Evolutionary conservation across 495 filamentous ascomycete species (phyloP), one percentile per base, ranked within the genome.

Genomic region (Penicillium verhagenii): DNA sequence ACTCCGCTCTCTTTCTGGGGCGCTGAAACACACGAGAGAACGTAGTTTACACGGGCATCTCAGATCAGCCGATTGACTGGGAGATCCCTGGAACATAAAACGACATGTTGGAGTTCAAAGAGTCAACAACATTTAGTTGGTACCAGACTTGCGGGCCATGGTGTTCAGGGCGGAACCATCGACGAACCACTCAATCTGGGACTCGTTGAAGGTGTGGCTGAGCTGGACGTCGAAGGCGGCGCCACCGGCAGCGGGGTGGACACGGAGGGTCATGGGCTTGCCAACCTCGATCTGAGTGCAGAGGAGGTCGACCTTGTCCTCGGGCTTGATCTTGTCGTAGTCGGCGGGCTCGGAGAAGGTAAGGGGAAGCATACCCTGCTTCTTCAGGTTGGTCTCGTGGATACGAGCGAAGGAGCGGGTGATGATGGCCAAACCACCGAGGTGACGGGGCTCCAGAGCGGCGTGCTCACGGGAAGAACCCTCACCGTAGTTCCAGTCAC

Each of bases 341-440:
- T 98, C 94, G 69, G 86, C 95, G 23, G 95, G 94, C 68, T 97
- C 86, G 49, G 83, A 70, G 78, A 98, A 98, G 61, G 92, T 96
- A 47, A 98, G 82, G 66, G 94, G 94, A 78, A 98, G 90, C 91
- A 98, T 94, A 79, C 94, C 94, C 84, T 98, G 94, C 87, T 98
- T 98, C 90, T 98, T 98, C 79, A 98, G 77, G 84, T 98, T 98
- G 79, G 94, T 98, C 82, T 98, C 94, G 83, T 98, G 94, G 70
- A 98, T 98, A 88, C 94, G 95, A 67, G 94, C 94, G 72, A 98
- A 98, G 64, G 83, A 88, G 69, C 90, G 86, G 72, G 89, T 92
- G 75, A 98, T 95, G 83, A 98, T 95, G 64, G 95, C 94, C 60
- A 97, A 83, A 72, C 92, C 94, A 59, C 94, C 94, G 52, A 98